Base-by-base conservation (phyloP, 345 rosid genomes). In the Eucalyptus rudis region DNA sequence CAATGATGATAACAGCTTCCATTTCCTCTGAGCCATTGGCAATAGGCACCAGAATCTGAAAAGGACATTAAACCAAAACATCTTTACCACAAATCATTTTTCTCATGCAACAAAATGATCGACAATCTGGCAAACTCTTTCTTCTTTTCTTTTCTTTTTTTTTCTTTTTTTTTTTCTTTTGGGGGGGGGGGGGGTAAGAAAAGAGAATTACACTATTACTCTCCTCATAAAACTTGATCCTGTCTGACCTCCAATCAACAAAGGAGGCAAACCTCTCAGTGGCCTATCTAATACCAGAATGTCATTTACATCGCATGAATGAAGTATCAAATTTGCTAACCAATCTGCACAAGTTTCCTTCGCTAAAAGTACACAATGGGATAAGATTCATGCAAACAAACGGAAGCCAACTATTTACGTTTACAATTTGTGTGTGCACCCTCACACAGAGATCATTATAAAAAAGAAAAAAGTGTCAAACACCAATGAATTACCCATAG, bases 1-100 rank as follows among this genome's bases (percentile, higher is more conserved):
- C 99, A 88, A 97, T 95, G 88, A 95, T 94, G 64, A 95, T 94
- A 89, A 93, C 90, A 86, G 99, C 98, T 93, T 97, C 99, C 97
- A 97, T 97, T 93, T 96, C 99, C 91, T 97, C 99, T 13, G 99
- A 91, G 62, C 99, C 99, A 92, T 95, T 89, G 13, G 96, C 98
- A 90, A 97, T 92, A 29, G 99, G 99, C 62, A 98, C 96, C 92
- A 98, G 99, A 91, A 98, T 94, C 99, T 98, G 89, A 58, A 80
- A 68, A 33, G 79, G 58, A 79, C 52, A 87, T 62, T 58, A 33
- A 44, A n/a, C 88, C 54, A n/a, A 50, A 51, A 86, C n/a, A 86
- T 31, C 13, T 51, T 50, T 10, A 76, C 43, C 29, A 13, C 27
- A 22, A 40, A 76, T 76, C 14, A 22, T 36, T 8, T 40, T 71